Conservation (phyloP, 2,329 filamentous ascomycete species). For the Microdochium trichocladiopsis region DNA sequence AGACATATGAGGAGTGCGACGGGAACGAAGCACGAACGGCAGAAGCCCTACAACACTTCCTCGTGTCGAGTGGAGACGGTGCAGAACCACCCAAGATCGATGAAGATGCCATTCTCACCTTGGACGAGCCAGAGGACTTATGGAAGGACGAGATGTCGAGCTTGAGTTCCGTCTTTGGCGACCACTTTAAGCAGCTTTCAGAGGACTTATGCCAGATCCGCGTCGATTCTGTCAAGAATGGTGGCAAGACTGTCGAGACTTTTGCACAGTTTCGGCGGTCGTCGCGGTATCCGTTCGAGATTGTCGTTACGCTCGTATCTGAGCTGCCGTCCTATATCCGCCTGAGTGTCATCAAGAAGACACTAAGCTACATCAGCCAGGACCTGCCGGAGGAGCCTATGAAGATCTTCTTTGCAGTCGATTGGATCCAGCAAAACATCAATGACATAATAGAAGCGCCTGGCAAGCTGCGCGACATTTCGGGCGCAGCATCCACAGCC, state of each 20-base stretch:
- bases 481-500: conserved; percentile 64
- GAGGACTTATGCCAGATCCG: conserved; percentile 62
- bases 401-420: conserved; percentile 78
- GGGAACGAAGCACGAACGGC: conserved; percentile 74
- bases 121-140: conserved; percentile 46
- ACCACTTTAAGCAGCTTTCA: conserved; percentile 57
- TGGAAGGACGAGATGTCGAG: conserved; percentile 86
- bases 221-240: conserved; percentile 49
- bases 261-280: conserved; percentile 64
- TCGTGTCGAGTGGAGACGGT: conserved; percentile 43
- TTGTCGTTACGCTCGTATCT: conserved; percentile 62
- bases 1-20: conserved; percentile 61
- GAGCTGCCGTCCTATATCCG: conserved; percentile 87
- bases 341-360: conserved; percentile 75
- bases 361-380: conserved; percentile 62
- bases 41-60: conserved; percentile 66
- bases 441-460: conserved; percentile 78
- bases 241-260: conserved; percentile 42
- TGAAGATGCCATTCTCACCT: conserved; percentile 13
- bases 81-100: conserved; percentile 8
- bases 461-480: conserved; percentile 76
- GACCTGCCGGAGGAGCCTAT: conserved; percentile 78
- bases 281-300: conserved; percentile 63
- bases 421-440: conserved; percentile 86
- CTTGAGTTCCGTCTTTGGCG: conserved; percentile 78